These are phyloP conservation scores for Solanum stenotomum DNA, from an alignment of 257 asterid species.

Conservation along the genomic window DNA sequence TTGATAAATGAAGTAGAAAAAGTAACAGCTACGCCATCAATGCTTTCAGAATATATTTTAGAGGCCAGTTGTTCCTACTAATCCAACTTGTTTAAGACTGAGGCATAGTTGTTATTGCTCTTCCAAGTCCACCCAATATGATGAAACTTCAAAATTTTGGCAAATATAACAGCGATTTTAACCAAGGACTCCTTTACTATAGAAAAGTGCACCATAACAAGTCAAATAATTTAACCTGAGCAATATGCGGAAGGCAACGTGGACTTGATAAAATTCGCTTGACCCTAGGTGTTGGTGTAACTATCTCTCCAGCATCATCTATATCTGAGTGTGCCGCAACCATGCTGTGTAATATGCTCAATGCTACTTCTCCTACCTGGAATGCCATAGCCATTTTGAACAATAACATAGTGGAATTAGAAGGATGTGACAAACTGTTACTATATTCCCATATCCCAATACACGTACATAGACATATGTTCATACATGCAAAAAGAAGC, in stretches of 20 bases:
- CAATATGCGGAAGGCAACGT: constrained; percentile 91
- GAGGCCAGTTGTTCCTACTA: not conserved
- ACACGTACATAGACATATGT: not conserved
- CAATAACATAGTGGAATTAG: not conserved
- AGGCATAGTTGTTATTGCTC: not conserved
- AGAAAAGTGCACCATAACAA: not conserved
- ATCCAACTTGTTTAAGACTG: not conserved
- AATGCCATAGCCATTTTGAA: constrained; percentile 1
- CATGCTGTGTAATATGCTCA: constrained; percentile 92
- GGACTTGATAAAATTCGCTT: constrained; percentile 88
- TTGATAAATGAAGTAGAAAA: not conserved
- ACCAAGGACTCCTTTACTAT: not conserved
- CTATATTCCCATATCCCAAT: not conserved
- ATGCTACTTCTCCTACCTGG: constrained; percentile 91
- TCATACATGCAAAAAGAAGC: not conserved
- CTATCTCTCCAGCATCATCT: constrained; percentile 99
- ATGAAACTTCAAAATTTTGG: not conserved
- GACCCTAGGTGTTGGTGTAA: constrained; percentile 96
- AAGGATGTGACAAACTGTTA: not conserved
- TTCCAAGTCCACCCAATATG: not conserved
- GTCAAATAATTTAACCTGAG: constrained; percentile 51
- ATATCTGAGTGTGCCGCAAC: constrained; percentile 96
- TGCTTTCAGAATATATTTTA: not conserved
- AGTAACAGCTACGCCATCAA: not conserved
- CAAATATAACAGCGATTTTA: not conserved